Base-by-base conservation (phyloP, 345 rosid genomes). In the Crucihimalaya himalaica region DNA sequence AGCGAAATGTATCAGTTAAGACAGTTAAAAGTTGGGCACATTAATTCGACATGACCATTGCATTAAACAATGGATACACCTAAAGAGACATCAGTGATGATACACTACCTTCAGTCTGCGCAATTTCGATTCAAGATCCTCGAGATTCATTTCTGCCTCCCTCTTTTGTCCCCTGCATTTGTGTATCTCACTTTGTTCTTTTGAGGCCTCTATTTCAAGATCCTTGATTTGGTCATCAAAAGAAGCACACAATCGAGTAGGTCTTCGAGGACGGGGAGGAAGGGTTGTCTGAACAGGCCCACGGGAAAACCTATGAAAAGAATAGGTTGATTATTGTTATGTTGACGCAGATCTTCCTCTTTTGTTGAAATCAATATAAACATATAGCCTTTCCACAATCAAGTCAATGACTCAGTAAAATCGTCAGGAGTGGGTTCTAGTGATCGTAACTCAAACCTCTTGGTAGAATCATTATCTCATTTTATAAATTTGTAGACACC, bases 211-310 rank as follows among this genome's bases (percentile, higher is more conserved):
- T 67, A 66, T 80, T 76, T 80, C 87, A 74, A 87, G 90, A 59
- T 82, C 80, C 81, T 77, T 83, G 51, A 93, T 88, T 64, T 87
- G 90, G 79, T 81, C 83, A 80, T 85, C 97, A 76, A 81, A 93
- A 61, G 96, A 89, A 78, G 86, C 81, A 84, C 91, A 86, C 29
- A 93, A 87, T 35, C 91, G 92, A 15, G 85, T 84, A 57, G 78
- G 76, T 80, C 86, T 82, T 54, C 68, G 80, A 77, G 78, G 80
- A 47, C 73, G 81, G 28, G 90, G 81, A 61, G 96, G 97, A 78
- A 93, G 89, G 54, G 83, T 83, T 39, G 97, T 93, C 82, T 93
- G 90, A 71, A 89, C 97, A 62, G 89, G 85, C 21, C 89, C 88
- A 66, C 96, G 92, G 35, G 86, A 85, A 82, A 91, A 91, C 97